Base-by-base conservation (phyloP, 1,284 basidiomycete species). In the Microbotryomycetes sp. region DNA sequence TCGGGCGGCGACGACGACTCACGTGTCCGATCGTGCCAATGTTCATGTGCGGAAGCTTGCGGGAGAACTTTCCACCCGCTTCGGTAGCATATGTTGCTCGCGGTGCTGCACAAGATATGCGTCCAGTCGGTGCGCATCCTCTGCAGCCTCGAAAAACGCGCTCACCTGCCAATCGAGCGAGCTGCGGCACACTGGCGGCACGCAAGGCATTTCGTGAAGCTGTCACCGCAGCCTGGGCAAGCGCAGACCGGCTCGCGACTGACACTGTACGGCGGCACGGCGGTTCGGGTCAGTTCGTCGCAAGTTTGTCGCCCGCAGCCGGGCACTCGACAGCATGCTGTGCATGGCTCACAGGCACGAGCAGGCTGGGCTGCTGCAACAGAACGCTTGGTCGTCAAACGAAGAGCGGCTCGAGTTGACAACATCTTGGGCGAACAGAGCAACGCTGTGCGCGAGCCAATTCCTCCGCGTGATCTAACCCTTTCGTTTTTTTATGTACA, bases 1-100 rank as follows among this genome's bases (percentile, higher is more conserved):
- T 54, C 53, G 9, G 9, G 11, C 53, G 23, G 30, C 9, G 9
- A 16, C 24, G 7, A 7, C 24, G 26, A 64, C 59, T 72, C 68
- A 76, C 76, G 69, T 76, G 76, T 45, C 76, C 76, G 64, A 77
- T 77, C 62, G 76, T 76, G 54, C 77, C 77, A 56, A 78, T 77
- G 76, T 78, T 73, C 69, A 73, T 68, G 61, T 73, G 71, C 55
- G 70, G 66, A 18, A 55, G 45, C 30, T 50, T 55, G 35, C 61
- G 61, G 26, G 51, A 48, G 57, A 61, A 66, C 57, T 65, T 64
- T 56, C 64, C 63, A 45, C 63, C 64, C 6, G 64, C 54, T 53
- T 68, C 66, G 46, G 64, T 54, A 9, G 66, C 66, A 49, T 68
- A 68, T 54, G n/a, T 29, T 31, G 57, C 56, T 35, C 59, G 57